phyloP scores from a whole-genome alignment of 495 filamentous ascomycete species.

The Tetracladium setigerum region DNA sequence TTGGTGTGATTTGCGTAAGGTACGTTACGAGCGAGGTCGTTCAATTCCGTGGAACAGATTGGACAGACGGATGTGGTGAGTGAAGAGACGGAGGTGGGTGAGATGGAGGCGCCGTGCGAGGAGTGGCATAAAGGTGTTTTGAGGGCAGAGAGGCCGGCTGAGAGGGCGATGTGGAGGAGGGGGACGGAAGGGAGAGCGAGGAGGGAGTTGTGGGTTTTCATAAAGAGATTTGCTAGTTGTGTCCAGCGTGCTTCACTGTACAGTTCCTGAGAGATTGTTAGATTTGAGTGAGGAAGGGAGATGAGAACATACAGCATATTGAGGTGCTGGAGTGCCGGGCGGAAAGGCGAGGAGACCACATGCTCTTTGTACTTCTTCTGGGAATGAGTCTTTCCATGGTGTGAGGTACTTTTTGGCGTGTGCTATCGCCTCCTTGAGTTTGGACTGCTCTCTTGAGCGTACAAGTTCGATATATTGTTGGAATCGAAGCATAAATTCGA shows the following conservation, averaged over 20 bases:
- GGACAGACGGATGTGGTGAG: conserved; percentile 51
- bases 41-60: conserved; percentile 91
- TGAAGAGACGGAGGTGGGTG: conserved; percentile 17
- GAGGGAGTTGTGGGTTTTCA: conserved; percentile 78
- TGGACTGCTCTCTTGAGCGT: conserved; percentile 48
- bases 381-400: conserved; percentile 58
- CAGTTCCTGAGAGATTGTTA: conserved; percentile 43
- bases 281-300: neutral
- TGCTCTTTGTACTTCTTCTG: conserved; percentile 59
- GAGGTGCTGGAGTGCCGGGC: conserved; percentile 53
- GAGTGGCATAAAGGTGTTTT: conserved; percentile 95
- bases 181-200: conserved; percentile 77
- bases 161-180: conserved; percentile 79
- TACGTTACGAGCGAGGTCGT: conserved; percentile 78
- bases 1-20: conserved; percentile 93
- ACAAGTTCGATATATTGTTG: conserved; percentile 94
- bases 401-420: conserved; percentile 77
- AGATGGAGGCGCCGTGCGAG: conserved; percentile 24
- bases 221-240: conserved; percentile 72
- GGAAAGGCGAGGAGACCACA: conserved; percentile 72
- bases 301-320: conserved; percentile 47
- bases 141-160: conserved; percentile 84
- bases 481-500: conserved; percentile 90
- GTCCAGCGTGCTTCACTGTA: conserved; percentile 69
- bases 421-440: conserved; percentile 64